Evolutionary conservation across 78 protist genomes (phyloP), one percentile per base, ranked within the genome.

Genomic region (Corallochytrium limacisporum): DNA sequence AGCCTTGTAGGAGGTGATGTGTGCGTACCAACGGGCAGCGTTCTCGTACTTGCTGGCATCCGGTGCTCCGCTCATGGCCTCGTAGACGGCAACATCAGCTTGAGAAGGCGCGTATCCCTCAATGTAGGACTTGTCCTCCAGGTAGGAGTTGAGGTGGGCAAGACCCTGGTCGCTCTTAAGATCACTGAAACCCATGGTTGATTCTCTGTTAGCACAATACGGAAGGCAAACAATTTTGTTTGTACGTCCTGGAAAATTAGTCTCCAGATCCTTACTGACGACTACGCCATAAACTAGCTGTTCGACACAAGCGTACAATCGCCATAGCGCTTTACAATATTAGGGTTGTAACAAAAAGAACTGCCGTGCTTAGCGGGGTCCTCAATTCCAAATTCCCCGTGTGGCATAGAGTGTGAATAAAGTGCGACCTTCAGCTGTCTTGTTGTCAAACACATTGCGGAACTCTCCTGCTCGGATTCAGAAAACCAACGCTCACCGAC

Each of bases 1-100:
- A n/a, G n/a, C n/a, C n/a, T n/a, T n/a, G 73, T 62, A 79, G 29
- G 84, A 59, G 20, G 57, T 26, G 44, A 84, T 70, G 69, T 78
- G 82, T 24, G 13, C 37, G 82, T 36, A 78, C 89, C 89, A 84
- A 61, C 89, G 69, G 62, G n/a, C 49, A 24, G 65, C 85, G 69
- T 83, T 50, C 55, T 46, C 65, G 81, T 32, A 72, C 66, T 75
- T 75, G 48, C 40, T 72, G 61, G 71, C 83, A 32, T 49, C 62
- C 65, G 84, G 83, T 36, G 71, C 69, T 4, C 37, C 36, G 22
- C 50, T 55, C 38, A 73, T 50, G 60, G 71, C 69, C 29, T 15
- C 53, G 48, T 69, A 43, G 61, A 70, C 76, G 51, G 47, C 70
- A 32, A 44, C 84, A 47, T 83, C 88, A 55, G 78, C 88, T 28